Percentiles rank a stretch among this genome's conserved stretches.
Evolutionary conservation across 257 asterid genomes (phyloP).

Genomic region (Nicotiana undulata): DNA sequence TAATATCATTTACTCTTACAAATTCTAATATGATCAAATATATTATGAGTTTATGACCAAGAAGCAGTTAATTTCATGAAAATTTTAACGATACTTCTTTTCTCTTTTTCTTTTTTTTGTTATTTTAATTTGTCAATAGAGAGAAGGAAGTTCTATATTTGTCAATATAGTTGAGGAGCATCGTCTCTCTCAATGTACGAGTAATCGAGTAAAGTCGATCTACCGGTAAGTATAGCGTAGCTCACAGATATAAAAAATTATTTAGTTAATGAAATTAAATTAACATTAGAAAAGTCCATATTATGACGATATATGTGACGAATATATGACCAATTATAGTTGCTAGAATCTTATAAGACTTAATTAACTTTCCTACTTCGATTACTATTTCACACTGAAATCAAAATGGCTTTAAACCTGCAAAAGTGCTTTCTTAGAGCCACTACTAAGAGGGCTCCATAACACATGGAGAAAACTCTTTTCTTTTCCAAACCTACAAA

Average conservation of each 20-base stretch:
- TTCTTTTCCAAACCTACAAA: slow-evolving; percentile 29
- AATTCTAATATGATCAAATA: too few relatives aligned
- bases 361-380: not conserved
- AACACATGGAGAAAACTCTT: slow-evolving; percentile 49
- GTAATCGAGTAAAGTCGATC: not conserved
- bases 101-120: too few relatives aligned
- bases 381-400: slow-evolving; percentile 16
- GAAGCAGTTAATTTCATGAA: not conserved
- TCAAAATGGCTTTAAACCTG: slow-evolving; percentile 23
- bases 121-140: too few relatives aligned
- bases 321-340: not conserved
- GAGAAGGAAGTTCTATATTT: too few relatives aligned
- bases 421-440: slow-evolving; percentile 10
- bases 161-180: not conserved
- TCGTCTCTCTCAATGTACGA: not conserved
- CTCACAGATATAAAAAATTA: not conserved
- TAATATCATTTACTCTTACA: not conserved
- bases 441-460: slow-evolving; percentile 6
- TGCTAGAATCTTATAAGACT: not conserved
- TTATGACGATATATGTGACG: not conserved
- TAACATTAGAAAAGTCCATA: not conserved
- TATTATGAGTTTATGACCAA: not conserved
- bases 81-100: not conserved
- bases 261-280: not conserved
- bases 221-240: not conserved